Conservation (phyloP, 495 filamentous ascomycete species). For the Parmelia sp. region DNA sequence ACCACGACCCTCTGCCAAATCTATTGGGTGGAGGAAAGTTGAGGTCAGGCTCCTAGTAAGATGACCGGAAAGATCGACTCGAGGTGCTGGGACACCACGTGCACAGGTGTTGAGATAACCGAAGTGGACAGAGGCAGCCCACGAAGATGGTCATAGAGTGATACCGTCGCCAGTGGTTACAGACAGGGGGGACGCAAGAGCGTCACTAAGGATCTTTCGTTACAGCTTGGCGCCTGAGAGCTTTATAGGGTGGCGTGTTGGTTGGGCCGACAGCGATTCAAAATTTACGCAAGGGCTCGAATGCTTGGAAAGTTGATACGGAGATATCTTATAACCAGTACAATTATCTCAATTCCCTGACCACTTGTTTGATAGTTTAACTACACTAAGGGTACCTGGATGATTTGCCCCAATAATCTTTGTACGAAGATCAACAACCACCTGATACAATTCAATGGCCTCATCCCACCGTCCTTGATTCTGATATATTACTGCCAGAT, state of each 20-base stretch:
- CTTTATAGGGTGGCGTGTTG: not conserved
- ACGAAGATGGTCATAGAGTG: not conserved
- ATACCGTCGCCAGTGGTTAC: not conserved
- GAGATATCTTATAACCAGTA: not conserved
- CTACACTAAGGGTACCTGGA: conserved; percentile 1
- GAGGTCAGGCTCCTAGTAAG: not conserved
- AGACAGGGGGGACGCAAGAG: not conserved
- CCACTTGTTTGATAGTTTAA: not conserved
- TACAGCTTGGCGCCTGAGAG: not conserved
- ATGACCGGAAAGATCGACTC: conserved; percentile 3
- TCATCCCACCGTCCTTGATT: not conserved
- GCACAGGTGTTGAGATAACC: not conserved
- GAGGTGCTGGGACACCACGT: not conserved
- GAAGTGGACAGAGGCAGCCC: not conserved
- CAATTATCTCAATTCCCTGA: not conserved
- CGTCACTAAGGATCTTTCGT: not conserved
- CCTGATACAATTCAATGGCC: conserved; percentile 3
- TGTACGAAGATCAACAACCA: conserved; percentile 1
- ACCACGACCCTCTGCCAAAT: not conserved
- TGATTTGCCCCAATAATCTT: conserved; percentile 7
- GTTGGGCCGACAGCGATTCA: too few species aligned
- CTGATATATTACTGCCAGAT: conserved; percentile 25
- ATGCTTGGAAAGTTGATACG: not conserved
- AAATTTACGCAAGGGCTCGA: not conserved
- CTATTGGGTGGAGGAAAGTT: not conserved